These are phyloP conservation scores for Cystobasidium pallidum DNA, from an alignment of 1,284 basidiomycete species.

Conservation along the genomic window DNA sequence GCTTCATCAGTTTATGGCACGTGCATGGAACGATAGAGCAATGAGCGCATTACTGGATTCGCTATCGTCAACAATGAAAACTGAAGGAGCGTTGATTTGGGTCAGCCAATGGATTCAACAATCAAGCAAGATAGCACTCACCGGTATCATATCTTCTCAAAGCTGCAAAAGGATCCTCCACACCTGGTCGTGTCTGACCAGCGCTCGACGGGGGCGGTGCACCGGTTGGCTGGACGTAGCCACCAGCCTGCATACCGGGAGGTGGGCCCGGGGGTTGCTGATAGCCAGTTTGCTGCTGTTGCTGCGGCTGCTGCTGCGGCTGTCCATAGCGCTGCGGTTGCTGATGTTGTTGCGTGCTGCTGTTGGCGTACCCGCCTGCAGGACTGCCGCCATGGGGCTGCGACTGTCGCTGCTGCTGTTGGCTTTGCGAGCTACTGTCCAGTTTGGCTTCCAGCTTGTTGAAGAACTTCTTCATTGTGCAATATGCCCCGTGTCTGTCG, in stretches of 20 bases:
- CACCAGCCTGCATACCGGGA: constrained; percentile 9
- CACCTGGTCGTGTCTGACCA: constrained; percentile 31
- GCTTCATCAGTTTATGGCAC: neutral
- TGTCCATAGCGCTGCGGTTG: neutral
- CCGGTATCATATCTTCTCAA: constrained; percentile 49
- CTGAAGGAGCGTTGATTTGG: neutral
- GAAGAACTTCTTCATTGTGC: constrained; percentile 43
- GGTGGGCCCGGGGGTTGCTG: constrained; percentile 42
- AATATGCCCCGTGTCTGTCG: too few species aligned
- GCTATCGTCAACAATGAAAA: constrained; percentile 48
- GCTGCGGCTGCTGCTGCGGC: neutral
- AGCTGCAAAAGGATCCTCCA: constrained; percentile 48
- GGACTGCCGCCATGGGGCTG: neutral
- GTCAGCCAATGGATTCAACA: constrained; percentile 9
- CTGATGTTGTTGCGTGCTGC: neutral
- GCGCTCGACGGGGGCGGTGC: constrained; percentile 42
- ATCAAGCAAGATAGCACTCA: neutral
- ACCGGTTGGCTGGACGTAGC: constrained; percentile 46
- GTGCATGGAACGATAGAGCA: neutral
- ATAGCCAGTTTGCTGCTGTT: constrained; percentile 15
- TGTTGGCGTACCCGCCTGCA: neutral
- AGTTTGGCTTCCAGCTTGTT: constrained; percentile 37
- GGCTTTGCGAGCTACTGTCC: neutral
- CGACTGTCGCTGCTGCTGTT: constrained; percentile 7
- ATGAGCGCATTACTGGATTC: constrained; percentile 41